Base-by-base conservation (phyloP, 2,329 filamentous ascomycete species). In the Apiospora kogelbergensis region DNA sequence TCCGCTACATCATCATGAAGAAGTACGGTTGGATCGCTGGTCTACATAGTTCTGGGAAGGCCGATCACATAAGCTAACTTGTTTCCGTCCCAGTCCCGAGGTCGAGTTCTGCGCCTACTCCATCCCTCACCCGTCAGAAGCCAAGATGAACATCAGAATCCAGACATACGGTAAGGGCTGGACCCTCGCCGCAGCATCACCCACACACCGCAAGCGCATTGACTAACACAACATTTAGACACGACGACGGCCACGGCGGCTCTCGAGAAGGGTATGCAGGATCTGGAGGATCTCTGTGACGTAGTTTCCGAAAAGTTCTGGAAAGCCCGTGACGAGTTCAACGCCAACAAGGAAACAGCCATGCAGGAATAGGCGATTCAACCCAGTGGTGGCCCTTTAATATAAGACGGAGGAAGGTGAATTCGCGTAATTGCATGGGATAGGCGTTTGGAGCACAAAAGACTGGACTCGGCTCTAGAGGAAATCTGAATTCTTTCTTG, bases 31-130 rank as follows among this genome's bases (percentile, higher is more conserved):
- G 6, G 11, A 26, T 4, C 15, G 1, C 53, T n/a, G 30, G 26
- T 37, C 17, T 33, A 57, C 48, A 7, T 33, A 57, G 6, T n/a
- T 26, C 11, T 20, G 26, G 48, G 15, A 15, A 15, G 15, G 15
- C 20, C 1, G 48, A 30, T 30, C 48, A 30, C 13, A 22, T 45
- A n/a, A 46, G 65, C 65, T 66, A 20, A 66, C 42, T 20, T 20
- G n/a, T 63, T 65, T 76, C 26, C 15, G 6, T n/a, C 67, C 67
- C 73, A 98, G 95, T 80, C 95, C 96, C 40, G 90, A 96, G 72
- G 96, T 99, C 70, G 96, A 99, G 80, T 98, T 99, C 82, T 98
- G 96, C 81, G 96, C 95, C 71, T 99, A 99, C 81, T 93, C 95
- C 9, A 98, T 99, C 71, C 96, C 96, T 40, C 96, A 99, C 82